Evolutionary conservation across 2,329 filamentous ascomycete genomes (phyloP).

Genomic region (Fusarium paranaense): DNA sequence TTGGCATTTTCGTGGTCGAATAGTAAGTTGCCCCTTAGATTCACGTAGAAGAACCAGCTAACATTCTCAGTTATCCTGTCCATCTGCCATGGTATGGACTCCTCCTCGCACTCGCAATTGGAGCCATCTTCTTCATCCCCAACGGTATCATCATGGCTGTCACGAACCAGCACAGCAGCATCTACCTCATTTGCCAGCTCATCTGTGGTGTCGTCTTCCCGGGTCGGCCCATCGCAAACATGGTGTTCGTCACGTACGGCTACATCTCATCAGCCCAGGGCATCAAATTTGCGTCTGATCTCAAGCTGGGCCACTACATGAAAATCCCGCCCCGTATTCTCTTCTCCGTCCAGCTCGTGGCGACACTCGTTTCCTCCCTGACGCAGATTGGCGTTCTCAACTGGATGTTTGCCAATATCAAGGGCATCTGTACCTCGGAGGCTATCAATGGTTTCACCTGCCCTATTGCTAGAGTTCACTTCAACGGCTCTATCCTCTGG

Average conservation of each 20-base stretch:
- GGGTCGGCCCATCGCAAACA: constrained; percentile 87
- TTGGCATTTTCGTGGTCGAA: constrained; percentile 87
- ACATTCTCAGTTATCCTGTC: constrained; percentile 74
- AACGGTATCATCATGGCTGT: constrained; percentile 95
- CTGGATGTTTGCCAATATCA: constrained; percentile 88
- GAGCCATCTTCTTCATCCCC: constrained; percentile 85
- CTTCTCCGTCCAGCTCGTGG: constrained; percentile 82
- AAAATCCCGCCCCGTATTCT: constrained; percentile 85
- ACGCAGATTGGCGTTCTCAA: constrained; percentile 88
- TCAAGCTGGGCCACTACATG: constrained; percentile 91
- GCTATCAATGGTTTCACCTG: constrained; percentile 92
- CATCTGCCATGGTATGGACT: constrained; percentile 90
- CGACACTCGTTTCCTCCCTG: constrained; percentile 79
- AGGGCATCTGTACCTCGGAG: constrained; percentile 79
- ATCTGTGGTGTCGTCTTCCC: constrained; percentile 86
- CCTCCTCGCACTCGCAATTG: constrained; percentile 81
- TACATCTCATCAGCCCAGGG: constrained; percentile 91
- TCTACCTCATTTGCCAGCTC: constrained; percentile 88
- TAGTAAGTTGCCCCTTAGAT: constrained; percentile 66
- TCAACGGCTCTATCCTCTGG: constrained; percentile 92
- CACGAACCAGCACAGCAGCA: constrained; percentile 88
- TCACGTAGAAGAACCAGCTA: neutral
- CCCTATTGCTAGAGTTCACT: constrained; percentile 87
- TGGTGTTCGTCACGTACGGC: constrained; percentile 93
- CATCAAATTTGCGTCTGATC: constrained; percentile 87